Evolutionary conservation across 2,329 filamentous ascomycete species (phyloP), one percentile per base, ranked within the genome.

Genomic region (Neophaeococcomyces aloes): DNA sequence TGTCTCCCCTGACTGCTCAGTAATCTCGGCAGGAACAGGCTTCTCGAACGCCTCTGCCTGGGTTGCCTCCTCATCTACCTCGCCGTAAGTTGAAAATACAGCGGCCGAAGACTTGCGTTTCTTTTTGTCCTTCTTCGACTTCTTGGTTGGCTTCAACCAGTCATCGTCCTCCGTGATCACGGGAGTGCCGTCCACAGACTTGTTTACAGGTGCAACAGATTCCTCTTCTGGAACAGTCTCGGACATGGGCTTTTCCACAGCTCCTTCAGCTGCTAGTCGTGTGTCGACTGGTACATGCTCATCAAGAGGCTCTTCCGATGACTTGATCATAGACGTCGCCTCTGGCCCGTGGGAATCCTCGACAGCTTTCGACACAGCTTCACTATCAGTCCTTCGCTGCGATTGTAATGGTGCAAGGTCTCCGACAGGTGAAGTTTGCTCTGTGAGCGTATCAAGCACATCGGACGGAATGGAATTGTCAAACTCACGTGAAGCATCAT

Each of bases 51-150:
- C 15, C 33, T 38, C n/a, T 14, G 18, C 23, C 23, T 10, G 23
- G 10, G 23, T 27, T 27, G 23, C 5, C 23, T 38, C 18, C 21
- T 14, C 19, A 29, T 39, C 38, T 7, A 6, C 27, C 2, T 7
- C 15, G 7, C 7, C 21, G 8, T 34, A 21, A 34, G 39, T 21
- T 33, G 29, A 21, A 18, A 5, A 8, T 19, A 41, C 27, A 18
- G 18, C 30, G n/a, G n/a, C 27, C 21, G 30, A 25, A n/a, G 30
- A 34, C 31, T 44, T 44, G 7, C 41, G 41, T 21, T 42, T 45
- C 39, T 47, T 49, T 25, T 49, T 49, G 36, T 38, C 45, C 11
- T 48, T 48, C 41, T 39, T 36, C 29, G 21, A 37, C 27, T 45
- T 44, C 31, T 42, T 46, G 3, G 32, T 15, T 23, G 44, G 31